Evolutionary conservation across 2,329 filamentous ascomycete genomes (phyloP).

Genomic region (Alternaria angustiovoidea): DNA sequence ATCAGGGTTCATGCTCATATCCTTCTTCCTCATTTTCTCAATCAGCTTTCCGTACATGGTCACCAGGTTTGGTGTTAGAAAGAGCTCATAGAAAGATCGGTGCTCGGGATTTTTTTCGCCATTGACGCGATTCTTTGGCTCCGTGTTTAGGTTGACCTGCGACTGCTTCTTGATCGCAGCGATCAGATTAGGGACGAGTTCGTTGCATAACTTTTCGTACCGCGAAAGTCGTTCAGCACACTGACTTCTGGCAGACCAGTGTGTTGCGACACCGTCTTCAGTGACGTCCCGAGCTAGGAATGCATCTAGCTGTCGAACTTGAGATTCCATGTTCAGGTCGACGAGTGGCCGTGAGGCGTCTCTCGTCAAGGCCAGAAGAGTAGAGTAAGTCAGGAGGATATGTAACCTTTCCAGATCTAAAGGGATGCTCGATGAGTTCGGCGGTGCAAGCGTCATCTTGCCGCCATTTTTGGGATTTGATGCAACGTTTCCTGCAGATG

Average conservation of each 20-base stretch:
- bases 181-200: neutral
- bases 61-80: neutral
- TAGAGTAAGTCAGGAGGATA: neutral
- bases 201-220: neutral
- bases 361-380: neutral
- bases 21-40: neutral
- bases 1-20: neutral
- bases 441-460: neutral
- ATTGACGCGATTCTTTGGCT: neutral
- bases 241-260: neutral
- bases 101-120: neutral
- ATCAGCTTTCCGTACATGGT: neutral
- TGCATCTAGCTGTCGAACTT: conserved; percentile 5
- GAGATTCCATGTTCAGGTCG: neutral
- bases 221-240: neutral
- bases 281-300: neutral
- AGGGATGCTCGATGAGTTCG: fast-evolving
- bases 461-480: neutral
- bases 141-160: neutral
- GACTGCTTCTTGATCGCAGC: conserved; percentile 1
- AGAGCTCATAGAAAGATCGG: neutral
- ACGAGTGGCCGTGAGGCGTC: neutral
- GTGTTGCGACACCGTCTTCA: neutral
- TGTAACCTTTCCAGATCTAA: neutral
- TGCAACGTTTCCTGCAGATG: neutral